These are phyloP conservation scores for Beauveria sp. DNA, from an alignment of 2,329 filamentous ascomycete species.

Conservation along the genomic window DNA sequence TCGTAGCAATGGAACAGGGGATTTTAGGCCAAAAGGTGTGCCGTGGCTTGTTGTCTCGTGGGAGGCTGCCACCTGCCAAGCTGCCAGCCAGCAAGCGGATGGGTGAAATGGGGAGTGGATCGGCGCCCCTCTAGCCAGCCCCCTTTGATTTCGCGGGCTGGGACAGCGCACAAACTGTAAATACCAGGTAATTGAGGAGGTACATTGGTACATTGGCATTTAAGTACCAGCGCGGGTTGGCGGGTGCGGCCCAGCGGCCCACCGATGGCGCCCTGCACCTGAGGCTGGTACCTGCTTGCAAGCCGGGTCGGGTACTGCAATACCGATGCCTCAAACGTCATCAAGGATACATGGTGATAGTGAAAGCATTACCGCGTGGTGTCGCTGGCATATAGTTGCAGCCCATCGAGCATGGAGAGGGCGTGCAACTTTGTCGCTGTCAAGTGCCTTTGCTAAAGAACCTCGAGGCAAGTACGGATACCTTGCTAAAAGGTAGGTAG, in stretches of 20 bases:
- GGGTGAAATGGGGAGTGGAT: background rate
- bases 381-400: too few relatives aligned
- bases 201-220: background rate
- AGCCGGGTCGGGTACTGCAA: background rate
- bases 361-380: background rate
- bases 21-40: background rate
- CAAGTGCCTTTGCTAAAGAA: too few relatives aligned
- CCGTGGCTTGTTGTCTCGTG: background rate
- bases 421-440: too few relatives aligned
- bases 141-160: background rate
- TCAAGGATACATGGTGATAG: background rate
- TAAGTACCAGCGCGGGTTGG: background rate
- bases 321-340: too few relatives aligned
- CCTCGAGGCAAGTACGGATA: background rate
- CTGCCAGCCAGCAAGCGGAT: background rate
- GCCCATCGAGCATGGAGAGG: too few relatives aligned
- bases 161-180: background rate
- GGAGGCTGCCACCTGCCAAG: background rate
- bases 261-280: background rate
- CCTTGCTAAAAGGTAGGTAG: background rate
- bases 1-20: background rate
- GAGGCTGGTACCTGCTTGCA: background rate
- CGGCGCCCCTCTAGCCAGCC: too few relatives aligned
- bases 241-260: background rate
- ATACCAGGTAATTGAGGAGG: background rate